These are phyloP conservation scores for Fusarium sp. DNA, from an alignment of 2,329 filamentous ascomycete species.

Conservation along the genomic window DNA sequence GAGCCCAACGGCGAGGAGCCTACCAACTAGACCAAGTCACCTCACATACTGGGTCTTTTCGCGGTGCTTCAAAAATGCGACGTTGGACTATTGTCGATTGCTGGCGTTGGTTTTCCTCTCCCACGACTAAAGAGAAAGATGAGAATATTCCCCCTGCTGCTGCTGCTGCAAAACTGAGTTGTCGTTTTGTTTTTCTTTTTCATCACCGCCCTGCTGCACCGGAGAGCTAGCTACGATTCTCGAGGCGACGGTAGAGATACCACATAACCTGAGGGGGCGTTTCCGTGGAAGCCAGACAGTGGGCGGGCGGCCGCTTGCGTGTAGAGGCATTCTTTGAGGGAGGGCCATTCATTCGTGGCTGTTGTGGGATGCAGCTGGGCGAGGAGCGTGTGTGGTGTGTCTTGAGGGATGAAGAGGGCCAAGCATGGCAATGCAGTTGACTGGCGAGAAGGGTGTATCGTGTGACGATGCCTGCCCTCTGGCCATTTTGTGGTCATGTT, in stretches of 20 bases:
- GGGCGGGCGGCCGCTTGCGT: constrained; percentile 27
- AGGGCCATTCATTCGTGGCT: constrained; percentile 34
- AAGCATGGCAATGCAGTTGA: constrained; percentile 37
- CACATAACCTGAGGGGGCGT: constrained; percentile 5
- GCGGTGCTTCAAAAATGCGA: constrained; percentile 53
- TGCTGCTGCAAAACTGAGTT: constrained; percentile 51
- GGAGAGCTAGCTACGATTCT: constrained; percentile 43
- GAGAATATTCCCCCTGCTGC: constrained; percentile 56
- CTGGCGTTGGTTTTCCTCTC: constrained; percentile 62
- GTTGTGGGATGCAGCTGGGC: constrained; percentile 35
- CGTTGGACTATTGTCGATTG: constrained; percentile 59
- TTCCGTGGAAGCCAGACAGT: constrained; percentile 27
- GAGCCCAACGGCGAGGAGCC: constrained; percentile 67
- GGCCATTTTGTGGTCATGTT: constrained; percentile 34
- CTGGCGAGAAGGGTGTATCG: constrained; percentile 28
- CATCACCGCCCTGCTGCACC: constrained; percentile 47
- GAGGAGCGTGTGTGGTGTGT: constrained; percentile 24
- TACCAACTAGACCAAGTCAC: constrained; percentile 58
- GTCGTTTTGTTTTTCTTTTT: constrained; percentile 49
- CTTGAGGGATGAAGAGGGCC: constrained; percentile 36
- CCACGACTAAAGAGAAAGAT: constrained; percentile 57
- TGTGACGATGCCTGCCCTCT: constrained; percentile 9
- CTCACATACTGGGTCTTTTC: constrained; percentile 47
- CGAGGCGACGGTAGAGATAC: constrained; percentile 49
- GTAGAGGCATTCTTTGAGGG: constrained; percentile 34